phyloP scores from a whole-genome alignment of 768 basidiomycete genomes.

The Lactarius sanguifluus region DNA sequence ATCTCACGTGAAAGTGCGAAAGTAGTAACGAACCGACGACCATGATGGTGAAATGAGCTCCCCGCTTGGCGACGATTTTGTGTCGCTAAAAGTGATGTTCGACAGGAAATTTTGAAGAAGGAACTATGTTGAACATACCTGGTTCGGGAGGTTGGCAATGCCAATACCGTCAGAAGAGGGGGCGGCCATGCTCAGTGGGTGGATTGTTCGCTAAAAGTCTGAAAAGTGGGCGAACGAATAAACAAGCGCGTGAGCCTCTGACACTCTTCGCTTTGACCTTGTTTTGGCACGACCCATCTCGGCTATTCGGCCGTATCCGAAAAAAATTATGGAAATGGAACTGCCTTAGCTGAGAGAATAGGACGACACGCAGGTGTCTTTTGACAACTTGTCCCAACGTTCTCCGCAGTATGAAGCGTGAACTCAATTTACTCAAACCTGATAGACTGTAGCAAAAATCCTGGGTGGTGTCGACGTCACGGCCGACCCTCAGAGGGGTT shows the following conservation, averaged over 20 bases:
- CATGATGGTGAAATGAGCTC: slow-evolving; percentile 99
- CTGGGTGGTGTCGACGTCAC: too few relatives aligned
- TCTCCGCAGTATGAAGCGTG: neutral
- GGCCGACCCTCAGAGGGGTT: neutral
- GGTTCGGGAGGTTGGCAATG: slow-evolving; percentile 97
- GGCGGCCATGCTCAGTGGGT: slow-evolving; percentile 26
- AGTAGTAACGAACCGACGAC: slow-evolving; percentile 75
- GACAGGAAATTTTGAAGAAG: slow-evolving; percentile 34
- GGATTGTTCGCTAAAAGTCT: neutral
- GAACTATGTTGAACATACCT: slow-evolving; percentile 48
- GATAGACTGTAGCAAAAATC: neutral
- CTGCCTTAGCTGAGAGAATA: too few relatives aligned
- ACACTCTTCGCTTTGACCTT: slow-evolving; percentile 1
- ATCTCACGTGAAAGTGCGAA: slow-evolving; percentile 4
- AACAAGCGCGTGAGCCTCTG: slow-evolving; percentile 4
- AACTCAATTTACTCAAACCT: neutral
- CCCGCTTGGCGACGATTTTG: slow-evolving; percentile 97
- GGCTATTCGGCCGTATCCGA: neutral
- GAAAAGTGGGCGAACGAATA: slow-evolving; percentile 1
- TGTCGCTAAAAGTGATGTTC: slow-evolving; percentile 63
- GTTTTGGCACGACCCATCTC: neutral
- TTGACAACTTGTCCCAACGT: too few relatives aligned
- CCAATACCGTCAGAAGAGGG: slow-evolving; percentile 71
- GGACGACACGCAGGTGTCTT: too few relatives aligned
- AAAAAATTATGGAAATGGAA: neutral